phyloP scores from a whole-genome alignment of 345 rosid species.

The Populus deltoides region DNA sequence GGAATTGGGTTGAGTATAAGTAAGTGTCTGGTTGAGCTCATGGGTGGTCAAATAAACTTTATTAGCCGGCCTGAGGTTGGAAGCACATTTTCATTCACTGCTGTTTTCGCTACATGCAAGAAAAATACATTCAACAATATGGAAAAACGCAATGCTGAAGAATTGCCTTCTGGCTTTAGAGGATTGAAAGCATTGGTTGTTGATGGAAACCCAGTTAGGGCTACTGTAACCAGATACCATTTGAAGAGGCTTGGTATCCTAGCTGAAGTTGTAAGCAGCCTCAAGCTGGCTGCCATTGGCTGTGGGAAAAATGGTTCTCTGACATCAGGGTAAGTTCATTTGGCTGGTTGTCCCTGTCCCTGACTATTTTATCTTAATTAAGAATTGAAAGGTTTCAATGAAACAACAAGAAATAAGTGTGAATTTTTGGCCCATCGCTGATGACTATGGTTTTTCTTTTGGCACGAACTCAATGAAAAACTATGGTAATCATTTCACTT shows the following conservation, averaged over 20 bases:
- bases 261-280: slow-evolving; percentile 57
- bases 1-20: slow-evolving; percentile 98
- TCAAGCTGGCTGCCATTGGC: slow-evolving; percentile 36
- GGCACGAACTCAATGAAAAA: background rate
- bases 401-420: background rate
- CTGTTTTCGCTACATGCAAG: slow-evolving; percentile 55
- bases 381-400: background rate
- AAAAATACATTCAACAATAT: slow-evolving; percentile 23
- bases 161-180: slow-evolving; percentile 63
- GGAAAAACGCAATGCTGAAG: slow-evolving; percentile 58
- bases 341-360: background rate
- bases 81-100: slow-evolving; percentile 82
- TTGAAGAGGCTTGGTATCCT: slow-evolving; percentile 82
- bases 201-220: slow-evolving; percentile 86
- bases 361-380: background rate
- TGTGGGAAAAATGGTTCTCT: slow-evolving; percentile 50
- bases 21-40: slow-evolving; percentile 87
- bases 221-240: slow-evolving; percentile 85
- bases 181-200: slow-evolving; percentile 80
- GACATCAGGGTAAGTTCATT: slow-evolving; percentile 48
- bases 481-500: background rate
- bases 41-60: slow-evolving; percentile 86
- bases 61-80: slow-evolving; percentile 77
- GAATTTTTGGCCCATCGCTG: background rate
- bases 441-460: background rate